Percentiles rank a stretch among this genome's conserved stretches.
Conservation (phyloP, 2,329 filamentous ascomycete species). For the Ascochyta koolunga region DNA sequence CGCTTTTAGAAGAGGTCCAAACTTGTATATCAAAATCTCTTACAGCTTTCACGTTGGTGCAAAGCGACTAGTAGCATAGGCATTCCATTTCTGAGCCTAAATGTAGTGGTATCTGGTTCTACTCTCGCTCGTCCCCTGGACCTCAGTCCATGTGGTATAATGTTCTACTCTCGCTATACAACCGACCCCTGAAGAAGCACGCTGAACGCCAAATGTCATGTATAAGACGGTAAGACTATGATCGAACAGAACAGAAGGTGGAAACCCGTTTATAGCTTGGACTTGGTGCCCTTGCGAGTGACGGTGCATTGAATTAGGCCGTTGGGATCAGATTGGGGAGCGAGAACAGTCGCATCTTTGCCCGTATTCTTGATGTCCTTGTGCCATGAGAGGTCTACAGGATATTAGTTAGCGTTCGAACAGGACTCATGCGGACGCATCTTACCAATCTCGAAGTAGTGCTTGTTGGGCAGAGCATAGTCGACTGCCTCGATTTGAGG, state of each 20-base stretch:
- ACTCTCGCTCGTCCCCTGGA: slow-evolving; percentile 23
- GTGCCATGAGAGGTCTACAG: slow-evolving; percentile 89
- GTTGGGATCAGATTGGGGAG: slow-evolving; percentile 90
- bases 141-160: slow-evolving; percentile 32
- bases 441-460: slow-evolving; percentile 95
- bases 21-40: no score
- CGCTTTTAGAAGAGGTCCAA: no score
- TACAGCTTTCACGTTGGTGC: neutral
- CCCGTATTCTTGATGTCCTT: slow-evolving; percentile 94
- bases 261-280: slow-evolving; percentile 48
- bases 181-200: slow-evolving; percentile 16
- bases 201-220: slow-evolving; percentile 20
- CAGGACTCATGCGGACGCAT: slow-evolving; percentile 20
- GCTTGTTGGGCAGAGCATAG: slow-evolving; percentile 94
- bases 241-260: slow-evolving; percentile 2
- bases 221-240: slow-evolving; percentile 20
- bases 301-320: slow-evolving; percentile 96
- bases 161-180: slow-evolving; percentile 34
- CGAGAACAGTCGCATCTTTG: slow-evolving; percentile 93
- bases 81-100: neutral
- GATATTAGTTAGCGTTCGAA: slow-evolving; percentile 21
- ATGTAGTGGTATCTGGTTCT: slow-evolving; percentile 7
- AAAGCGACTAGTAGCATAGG: neutral
- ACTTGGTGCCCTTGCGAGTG: slow-evolving; percentile 59
- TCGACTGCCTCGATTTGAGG: slow-evolving; percentile 74